Evolutionary conservation across 202 grass and related monocot species (phyloP), one percentile per base, ranked within the genome.

Genomic region (Hordeum pubiflorum): DNA sequence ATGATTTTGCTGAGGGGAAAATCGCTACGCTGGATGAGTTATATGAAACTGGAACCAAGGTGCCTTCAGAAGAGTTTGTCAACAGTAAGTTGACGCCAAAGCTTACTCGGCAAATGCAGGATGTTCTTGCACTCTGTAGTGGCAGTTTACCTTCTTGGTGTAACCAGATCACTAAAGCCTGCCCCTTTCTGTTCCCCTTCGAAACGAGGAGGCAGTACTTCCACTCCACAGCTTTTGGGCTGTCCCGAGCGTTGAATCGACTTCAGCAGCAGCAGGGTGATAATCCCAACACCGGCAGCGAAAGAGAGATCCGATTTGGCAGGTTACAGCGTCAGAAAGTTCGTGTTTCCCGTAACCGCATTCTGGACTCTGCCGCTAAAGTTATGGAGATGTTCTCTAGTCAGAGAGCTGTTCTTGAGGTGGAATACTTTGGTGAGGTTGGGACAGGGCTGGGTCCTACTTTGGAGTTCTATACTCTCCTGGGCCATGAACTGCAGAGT

Each of bases 401-500:
- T 77, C 84, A 84, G 38, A 89, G 83, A 58, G 78, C 90, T 79
- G 87, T 87, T 69, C 90, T 92, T 79, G 90, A 92, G 83, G 90
- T 92, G 59, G 90, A 92, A 89, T 92, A 92, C 54, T 89, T 87
- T 82, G 90, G 87, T 64, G 90, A 92, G 78, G 90, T 92, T 87
- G 90, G 90, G n/a, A 85, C 90, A n/a, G 90, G 90, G 24, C 72
- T 92, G 69, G 90, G 90, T 41, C 90, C 90, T 64, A 92, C 90
- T 43, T 66, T 92, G 63, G 90, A 92, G 55, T 92, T 92, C 23
- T 92, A 92, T 85, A 92, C 90, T 63, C 81, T 92, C 17, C 69
- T 92, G 73, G 83, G 90, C 50, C 90, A 86, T 58, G 90, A 89
- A 58, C 63, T 92, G 29, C 90, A 89, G 34, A 82, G 27, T 56